Evolutionary conservation across 305 asterid genomes (phyloP), one percentile per base, ranked within the genome.

Genomic region (Rubia balearica): DNA sequence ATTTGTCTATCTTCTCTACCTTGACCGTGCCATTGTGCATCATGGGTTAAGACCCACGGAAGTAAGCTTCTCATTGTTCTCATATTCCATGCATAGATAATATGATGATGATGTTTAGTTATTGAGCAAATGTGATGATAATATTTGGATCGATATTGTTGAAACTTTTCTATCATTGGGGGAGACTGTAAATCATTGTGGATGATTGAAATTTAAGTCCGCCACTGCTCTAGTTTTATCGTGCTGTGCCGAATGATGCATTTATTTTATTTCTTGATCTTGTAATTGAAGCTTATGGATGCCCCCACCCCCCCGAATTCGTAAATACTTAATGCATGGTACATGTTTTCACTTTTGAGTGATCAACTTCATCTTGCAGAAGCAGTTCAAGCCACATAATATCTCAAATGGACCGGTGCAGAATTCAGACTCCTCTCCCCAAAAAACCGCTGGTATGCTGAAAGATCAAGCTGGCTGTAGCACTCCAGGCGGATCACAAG

Each of bases 381-480:
- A 90, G 82, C 95, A 90, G 69, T 84, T 90, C 75, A 84, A 79
- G 80, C 86, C 82, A 74, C 89, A 79, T 61, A 76, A 71, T 41
- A 60, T 61, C 67, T 78, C 76, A 61, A 82, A 74, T 83, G 86
- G 68, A 60, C 73, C 78, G 0, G 53, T 64, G 72, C 76, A 65
- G 61, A 59, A 14, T 19, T 40, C 67, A 33, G 63, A 8, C 45
- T 71, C 59, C 42, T 66, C 80, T 49, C 62, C 79, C 57, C 65
- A 7, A 24, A 65, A 67, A 59, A 36, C 24, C 19, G 8, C 72
- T 53, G 71, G 42, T 8, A 6, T 22, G 17, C 62, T 41, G 59
- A 61, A 77, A 63, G 73, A 73, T 49, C 71, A 76, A 55, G 17
- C 59, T 5, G 66, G 22, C 8, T 12, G 72, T 61, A 70, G 61